phyloP scores from a whole-genome alignment of 257 asterid species.

The Solanum chaucha region DNA sequence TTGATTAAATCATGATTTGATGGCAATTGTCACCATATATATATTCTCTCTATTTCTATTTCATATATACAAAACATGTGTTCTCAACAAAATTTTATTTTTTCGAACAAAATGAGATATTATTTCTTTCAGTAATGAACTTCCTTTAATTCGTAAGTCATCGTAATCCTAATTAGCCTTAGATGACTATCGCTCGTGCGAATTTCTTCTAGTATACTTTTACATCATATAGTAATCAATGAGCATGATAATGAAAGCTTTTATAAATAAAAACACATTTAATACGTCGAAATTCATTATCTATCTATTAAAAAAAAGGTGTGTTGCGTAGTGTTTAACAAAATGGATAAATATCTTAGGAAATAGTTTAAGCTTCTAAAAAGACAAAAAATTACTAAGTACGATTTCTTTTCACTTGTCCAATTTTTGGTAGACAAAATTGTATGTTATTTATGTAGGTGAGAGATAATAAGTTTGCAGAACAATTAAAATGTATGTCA shows the following conservation, averaged over 20 bases:
- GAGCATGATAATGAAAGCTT: not conserved
- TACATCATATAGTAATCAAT: too few species aligned
- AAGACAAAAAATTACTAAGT: not conserved
- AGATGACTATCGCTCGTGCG: too few species aligned
- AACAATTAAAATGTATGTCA: not conserved
- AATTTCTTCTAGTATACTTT: too few species aligned
- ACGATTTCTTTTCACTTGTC: not conserved
- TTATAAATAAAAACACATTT: not conserved
- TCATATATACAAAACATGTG: rapidly evolving
- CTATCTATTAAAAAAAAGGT: not conserved
- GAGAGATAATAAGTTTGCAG: not conserved
- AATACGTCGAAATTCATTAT: not conserved
- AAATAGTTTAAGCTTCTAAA: not conserved
- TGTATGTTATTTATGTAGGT: not conserved
- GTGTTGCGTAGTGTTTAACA: not conserved
- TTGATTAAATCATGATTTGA: too few species aligned
- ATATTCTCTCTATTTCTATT: too few species aligned
- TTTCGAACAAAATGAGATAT: too few species aligned
- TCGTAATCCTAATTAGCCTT: too few species aligned
- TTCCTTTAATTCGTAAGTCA: not conserved
- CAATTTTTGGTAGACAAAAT: not conserved
- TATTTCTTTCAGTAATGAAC: not conserved
- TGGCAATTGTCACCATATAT: too few species aligned
- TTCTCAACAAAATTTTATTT: too few species aligned
- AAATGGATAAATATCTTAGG: not conserved